These are phyloP conservation scores for Hymenoscyphus albidus DNA, from an alignment of 2,329 filamentous ascomycete species.

Conservation along the genomic window DNA sequence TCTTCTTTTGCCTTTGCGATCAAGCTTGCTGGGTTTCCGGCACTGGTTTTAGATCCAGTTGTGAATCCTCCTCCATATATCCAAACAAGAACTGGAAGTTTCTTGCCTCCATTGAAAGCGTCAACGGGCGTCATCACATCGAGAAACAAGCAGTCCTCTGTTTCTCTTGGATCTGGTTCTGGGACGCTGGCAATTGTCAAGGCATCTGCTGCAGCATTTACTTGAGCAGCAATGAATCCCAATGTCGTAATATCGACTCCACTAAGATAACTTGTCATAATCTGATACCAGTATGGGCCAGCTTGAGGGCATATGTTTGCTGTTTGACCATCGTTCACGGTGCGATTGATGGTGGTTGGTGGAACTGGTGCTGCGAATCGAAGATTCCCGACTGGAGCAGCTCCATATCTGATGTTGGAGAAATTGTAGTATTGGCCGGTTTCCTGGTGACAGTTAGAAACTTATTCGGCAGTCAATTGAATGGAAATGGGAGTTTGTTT, in stretches of 20 bases:
- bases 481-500: constrained; percentile 12
- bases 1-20: constrained; percentile 31
- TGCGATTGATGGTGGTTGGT: constrained; percentile 28
- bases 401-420: constrained; percentile 42
- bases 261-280: constrained; percentile 21
- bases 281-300: constrained; percentile 27
- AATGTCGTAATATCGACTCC: constrained; percentile 14
- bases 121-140: constrained; percentile 42
- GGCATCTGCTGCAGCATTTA: not conserved
- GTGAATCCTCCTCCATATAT: constrained; percentile 49
- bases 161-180: constrained; percentile 15
- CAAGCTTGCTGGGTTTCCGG: constrained; percentile 39
- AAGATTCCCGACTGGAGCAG: constrained; percentile 39
- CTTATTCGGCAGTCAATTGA: not conserved
- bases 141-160: constrained; percentile 45
- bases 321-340: constrained; percentile 33
- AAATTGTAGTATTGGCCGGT: constrained; percentile 35
- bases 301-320: constrained; percentile 37
- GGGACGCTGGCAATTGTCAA: constrained; percentile 15
- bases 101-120: constrained; percentile 22
- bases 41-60: constrained; percentile 38
- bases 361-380: constrained; percentile 41
- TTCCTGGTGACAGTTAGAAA: constrained; percentile 19
- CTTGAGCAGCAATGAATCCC: constrained; percentile 10
- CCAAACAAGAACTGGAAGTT: constrained; percentile 44